Conservation (phyloP, 2,329 filamentous ascomycete genomes). For the Ceratocystis lukuohia region DNA sequence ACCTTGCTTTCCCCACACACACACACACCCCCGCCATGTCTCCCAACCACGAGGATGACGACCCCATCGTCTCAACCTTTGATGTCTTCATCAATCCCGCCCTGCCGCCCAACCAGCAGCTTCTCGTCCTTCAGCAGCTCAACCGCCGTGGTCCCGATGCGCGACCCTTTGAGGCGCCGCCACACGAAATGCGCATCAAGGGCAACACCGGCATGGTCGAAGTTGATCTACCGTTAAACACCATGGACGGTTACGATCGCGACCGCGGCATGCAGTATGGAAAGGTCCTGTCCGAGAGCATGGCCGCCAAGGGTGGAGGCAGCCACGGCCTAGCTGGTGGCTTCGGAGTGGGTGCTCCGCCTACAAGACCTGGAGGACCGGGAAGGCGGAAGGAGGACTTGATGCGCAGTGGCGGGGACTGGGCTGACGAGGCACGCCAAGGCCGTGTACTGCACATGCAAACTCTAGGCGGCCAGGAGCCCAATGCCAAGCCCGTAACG, state of each 20-base stretch:
- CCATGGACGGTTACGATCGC: constrained; percentile 62
- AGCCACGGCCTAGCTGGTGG: constrained; percentile 59
- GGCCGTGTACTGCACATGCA: constrained; percentile 65
- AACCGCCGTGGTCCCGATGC: constrained; percentile 53
- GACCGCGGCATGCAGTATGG: constrained; percentile 75
- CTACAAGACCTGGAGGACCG: constrained; percentile 24
- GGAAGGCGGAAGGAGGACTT: constrained; percentile 27
- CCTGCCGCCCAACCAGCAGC: constrained; percentile 46
- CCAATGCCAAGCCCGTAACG: constrained; percentile 54
- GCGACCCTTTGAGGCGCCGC: constrained; percentile 43
- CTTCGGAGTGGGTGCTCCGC: constrained; percentile 49
- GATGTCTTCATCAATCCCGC: constrained; percentile 73
- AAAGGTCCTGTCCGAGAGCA: constrained; percentile 52
- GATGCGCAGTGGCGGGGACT: constrained; percentile 38
- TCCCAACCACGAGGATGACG: constrained; percentile 33
- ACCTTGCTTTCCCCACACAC: no score
- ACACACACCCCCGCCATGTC: constrained; percentile 13
- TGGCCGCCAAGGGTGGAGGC: constrained; percentile 46
- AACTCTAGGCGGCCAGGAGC: constrained; percentile 72
- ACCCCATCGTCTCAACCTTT: constrained; percentile 64
- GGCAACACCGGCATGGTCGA: constrained; percentile 71
- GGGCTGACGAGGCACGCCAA: constrained; percentile 53
- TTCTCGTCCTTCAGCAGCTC: constrained; percentile 80
- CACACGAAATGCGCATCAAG: constrained; percentile 71
- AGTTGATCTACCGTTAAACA: constrained; percentile 75